Percentiles rank a stretch among this genome's conserved stretches.
These are phyloP conservation scores for Heterobasidion occidentale DNA, from an alignment of 1,284 basidiomycete species.

Conservation along the genomic window DNA sequence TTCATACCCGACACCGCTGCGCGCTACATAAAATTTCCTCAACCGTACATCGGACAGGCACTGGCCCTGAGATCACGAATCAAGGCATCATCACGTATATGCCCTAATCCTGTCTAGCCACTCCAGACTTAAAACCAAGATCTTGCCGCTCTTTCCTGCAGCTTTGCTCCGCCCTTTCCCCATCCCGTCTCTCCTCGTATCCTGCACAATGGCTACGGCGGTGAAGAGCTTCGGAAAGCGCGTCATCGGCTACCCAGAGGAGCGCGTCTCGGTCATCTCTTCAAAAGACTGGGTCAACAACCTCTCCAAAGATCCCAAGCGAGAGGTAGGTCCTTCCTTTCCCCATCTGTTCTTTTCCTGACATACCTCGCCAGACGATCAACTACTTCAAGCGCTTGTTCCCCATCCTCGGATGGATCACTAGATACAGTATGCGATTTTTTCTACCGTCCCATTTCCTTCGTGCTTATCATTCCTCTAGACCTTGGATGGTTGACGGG, in stretches of 20 bases:
- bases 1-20: slow-evolving; percentile 1
- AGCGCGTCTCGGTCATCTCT: slow-evolving; percentile 48
- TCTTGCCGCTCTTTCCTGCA: neutral
- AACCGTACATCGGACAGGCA: neutral
- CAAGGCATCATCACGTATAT: neutral
- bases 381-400: slow-evolving; percentile 68
- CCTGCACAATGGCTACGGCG: slow-evolving; percentile 29
- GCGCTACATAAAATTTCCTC: neutral
- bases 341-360: slow-evolving; percentile 4
- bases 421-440: slow-evolving; percentile 65
- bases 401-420: slow-evolving; percentile 79
- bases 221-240: slow-evolving; percentile 49
- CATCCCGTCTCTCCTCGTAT: neutral
- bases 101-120: neutral
- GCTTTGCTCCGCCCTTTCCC: neutral
- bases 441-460: slow-evolving; percentile 2
- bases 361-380: slow-evolving; percentile 31
- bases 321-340: slow-evolving; percentile 30
- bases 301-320: slow-evolving; percentile 33
- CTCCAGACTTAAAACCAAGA: neutral
- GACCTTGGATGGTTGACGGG: slow-evolving; percentile 70
- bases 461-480: slow-evolving; percentile 1
- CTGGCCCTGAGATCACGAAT: neutral
- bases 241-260: slow-evolving; percentile 53
- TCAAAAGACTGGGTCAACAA: slow-evolving; percentile 43